Base-by-base conservation (phyloP, 148 eudicot species). In the Chenopodium suecicum region DNA sequence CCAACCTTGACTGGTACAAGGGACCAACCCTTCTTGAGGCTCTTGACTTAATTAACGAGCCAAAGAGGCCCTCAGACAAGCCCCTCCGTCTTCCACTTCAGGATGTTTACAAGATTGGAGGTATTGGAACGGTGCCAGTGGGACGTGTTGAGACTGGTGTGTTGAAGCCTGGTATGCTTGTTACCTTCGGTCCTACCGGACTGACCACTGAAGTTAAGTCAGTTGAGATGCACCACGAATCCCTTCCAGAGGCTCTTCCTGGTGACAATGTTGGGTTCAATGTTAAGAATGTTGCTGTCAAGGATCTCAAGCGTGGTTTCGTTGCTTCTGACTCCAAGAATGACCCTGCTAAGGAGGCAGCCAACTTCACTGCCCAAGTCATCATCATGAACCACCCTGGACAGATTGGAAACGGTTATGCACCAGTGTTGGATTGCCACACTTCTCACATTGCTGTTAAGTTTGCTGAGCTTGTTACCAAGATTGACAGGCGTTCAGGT, bases 351-450 rank as follows among this genome's bases (percentile, higher is more conserved):
- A 85, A 87, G 87, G 89, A 80, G 71, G 87, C 89, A 0, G 86
- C 89, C n/a, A 87, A 62, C 83, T 87, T 87, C 76, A 80, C 87
- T 60, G 79, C 89, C 27, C 89, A 87, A 82, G 87, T 87, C 75
- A 87, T 87, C 75, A 87, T 87, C 86, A 85, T 87, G 89, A 87
- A 87, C 87, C 89, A 87, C 84, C 89, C 89, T 69, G 87, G 89
- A n/a, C 87, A 85, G 68, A 87, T 87, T 2, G 89, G 89, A 69
- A 80, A 83, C 9, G 89, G 89, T 4, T 87, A 87, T 47, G 87
- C 87, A 31, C 89, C 87, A 68, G 89, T 87, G 47, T 80, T 87
- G 9, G 89, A 87, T 22, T 87, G 89, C 80, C 89, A 87, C 86
- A 87, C 89, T 8, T 87, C 89, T 46, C 89, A 87, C 87, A 87